Evolutionary conservation across 768 basidiomycete genomes (phyloP).

Genomic region (Termitomyces sp.): DNA sequence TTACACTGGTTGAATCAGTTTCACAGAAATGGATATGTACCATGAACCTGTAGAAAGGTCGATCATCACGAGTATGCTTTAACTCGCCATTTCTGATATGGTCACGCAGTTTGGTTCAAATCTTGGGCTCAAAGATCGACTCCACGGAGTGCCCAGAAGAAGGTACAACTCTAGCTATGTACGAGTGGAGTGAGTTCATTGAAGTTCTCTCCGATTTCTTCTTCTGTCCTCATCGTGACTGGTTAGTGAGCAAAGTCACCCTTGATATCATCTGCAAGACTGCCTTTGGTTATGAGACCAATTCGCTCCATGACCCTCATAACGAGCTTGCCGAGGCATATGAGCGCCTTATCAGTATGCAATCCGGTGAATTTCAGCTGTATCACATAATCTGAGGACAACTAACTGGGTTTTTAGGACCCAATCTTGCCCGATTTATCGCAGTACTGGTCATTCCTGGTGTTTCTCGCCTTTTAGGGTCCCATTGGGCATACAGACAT

Average conservation of each 20-base stretch:
- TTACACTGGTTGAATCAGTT: not conserved
- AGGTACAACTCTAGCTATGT: slow-evolving; percentile 29
- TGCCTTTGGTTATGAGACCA: slow-evolving; percentile 41
- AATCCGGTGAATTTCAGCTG: slow-evolving; percentile 19
- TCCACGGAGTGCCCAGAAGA: slow-evolving; percentile 14
- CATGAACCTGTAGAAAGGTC: slow-evolving; percentile 41
- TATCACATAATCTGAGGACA: not conserved
- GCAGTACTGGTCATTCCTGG: slow-evolving; percentile 32
- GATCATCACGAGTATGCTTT: slow-evolving; percentile 1
- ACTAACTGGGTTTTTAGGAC: slow-evolving; percentile 7
- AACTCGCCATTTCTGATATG: not conserved
- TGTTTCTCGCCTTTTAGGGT: slow-evolving; percentile 20
- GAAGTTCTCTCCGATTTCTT: not conserved
- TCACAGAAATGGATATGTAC: slow-evolving; percentile 39
- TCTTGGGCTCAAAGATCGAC: slow-evolving; percentile 27
- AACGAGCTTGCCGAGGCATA: slow-evolving; percentile 45
- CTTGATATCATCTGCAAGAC: slow-evolving; percentile 49
- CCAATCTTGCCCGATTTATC: slow-evolving; percentile 31
- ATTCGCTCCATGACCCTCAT: slow-evolving; percentile 38
- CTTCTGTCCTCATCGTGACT: no score
- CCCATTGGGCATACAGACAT: slow-evolving; percentile 31
- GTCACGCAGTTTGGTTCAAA: slow-evolving; percentile 27
- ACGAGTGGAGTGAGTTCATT: slow-evolving; percentile 39
- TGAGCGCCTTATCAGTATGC: slow-evolving; percentile 33
- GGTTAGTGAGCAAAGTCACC: slow-evolving; percentile 47